Conservation (phyloP, 208 protist genomes). For the Trichomonas gallinae region DNA sequence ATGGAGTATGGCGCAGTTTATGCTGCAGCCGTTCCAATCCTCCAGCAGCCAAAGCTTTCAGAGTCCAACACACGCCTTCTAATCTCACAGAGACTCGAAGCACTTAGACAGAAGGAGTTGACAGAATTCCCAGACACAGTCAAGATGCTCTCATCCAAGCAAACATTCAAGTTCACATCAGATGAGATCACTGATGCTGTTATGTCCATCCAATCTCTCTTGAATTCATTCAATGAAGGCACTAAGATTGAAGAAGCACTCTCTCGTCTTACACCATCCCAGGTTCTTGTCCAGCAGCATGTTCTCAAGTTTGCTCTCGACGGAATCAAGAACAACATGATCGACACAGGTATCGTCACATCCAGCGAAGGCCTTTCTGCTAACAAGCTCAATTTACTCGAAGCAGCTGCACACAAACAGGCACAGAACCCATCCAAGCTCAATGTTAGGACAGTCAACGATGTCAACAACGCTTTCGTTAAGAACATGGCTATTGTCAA, state of each 20-base stretch:
- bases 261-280: not conserved
- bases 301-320: not conserved
- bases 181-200: not conserved
- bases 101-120: not conserved
- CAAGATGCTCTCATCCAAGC: not conserved
- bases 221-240: not conserved
- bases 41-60: not conserved
- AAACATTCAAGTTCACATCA: not conserved
- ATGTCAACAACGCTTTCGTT: not conserved
- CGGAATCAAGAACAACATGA: not conserved
- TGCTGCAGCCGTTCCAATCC: not conserved
- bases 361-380: not conserved
- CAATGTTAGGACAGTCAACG: not conserved
- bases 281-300: not conserved
- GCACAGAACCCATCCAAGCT: too few species aligned
- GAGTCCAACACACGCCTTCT: not conserved
- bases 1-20: not conserved
- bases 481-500: not conserved
- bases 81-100: not conserved
- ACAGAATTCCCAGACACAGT: conserved; percentile 6
- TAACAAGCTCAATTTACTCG: not conserved
- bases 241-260: not conserved
- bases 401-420: not conserved
- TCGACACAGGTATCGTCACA: not conserved
- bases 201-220: not conserved